Evolutionary conservation across 345 rosid species (phyloP), one percentile per base, ranked within the genome.

Genomic region (Salix purpurea): DNA sequence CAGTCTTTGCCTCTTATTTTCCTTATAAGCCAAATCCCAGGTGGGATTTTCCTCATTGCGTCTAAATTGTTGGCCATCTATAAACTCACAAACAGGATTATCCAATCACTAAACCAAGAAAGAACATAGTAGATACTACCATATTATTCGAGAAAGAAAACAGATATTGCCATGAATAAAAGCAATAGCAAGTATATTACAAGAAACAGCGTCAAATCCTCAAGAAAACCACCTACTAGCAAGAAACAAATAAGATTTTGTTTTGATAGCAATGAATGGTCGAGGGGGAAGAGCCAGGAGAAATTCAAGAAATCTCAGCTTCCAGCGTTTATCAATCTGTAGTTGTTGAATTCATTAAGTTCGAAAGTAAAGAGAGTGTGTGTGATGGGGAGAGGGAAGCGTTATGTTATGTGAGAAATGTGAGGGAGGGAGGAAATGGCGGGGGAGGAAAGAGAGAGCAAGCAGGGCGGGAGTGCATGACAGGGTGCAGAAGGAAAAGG

Each of bases 1-100:
- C 91, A 90, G 76, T 95, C 91, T 39, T 84, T 84, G 46, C 96
- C 91, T 80, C 98, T 85, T 62, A 88, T 42, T 32, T 87, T 84
- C 74, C 89, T 82, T 7, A 86, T 5, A 32, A 88, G 86, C 81
- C 81, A 58, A 79, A 93, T 82, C 83, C 97, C 97, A 26, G 98
- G 94, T 14, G 99, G 97, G 58, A 72, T 83, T 76, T 82, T 78
- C 86, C 93, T 87, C 74, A 34, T 65, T 3, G 72, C 70, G 34
- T 68, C 79, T 11, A 81, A 80, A 83, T 70, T 77, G 75, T 65
- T 65, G 26, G 84, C 81, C 92, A 89, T 90, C 37, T 76, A 66
- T 16, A 52, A 19, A 52, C 6, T 19, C 21, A 52, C 58, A 52
- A 7, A 7, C 58, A 52, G 19, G 58, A 52, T 52, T 52, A 18